A percentile compares a stretch with the other conserved stretches of the same genome.
Conservation (phyloP, 441 rosid species). For the Rhodomyrtus psidioides region DNA sequence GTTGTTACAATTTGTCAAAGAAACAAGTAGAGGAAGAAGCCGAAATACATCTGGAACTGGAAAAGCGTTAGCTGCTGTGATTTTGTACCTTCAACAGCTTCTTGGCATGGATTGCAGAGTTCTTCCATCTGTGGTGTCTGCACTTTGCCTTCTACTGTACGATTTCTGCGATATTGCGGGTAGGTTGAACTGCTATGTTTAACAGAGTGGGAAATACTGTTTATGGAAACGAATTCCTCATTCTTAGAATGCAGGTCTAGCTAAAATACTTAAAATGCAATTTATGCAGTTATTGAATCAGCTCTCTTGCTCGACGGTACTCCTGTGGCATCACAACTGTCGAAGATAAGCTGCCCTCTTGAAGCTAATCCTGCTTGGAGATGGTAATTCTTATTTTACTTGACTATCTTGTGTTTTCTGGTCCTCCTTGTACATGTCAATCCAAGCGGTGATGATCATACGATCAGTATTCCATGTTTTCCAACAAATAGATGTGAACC, state of each 20-base stretch:
- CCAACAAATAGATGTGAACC: background rate
- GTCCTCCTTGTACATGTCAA: background rate
- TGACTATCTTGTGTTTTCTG: background rate
- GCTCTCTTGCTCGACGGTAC: slow-evolving; percentile 9
- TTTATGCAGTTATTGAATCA: slow-evolving; percentile 17
- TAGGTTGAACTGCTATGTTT: slow-evolving; percentile 6
- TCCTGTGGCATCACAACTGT: slow-evolving; percentile 23
- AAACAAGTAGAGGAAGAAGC: slow-evolving; percentile 17
- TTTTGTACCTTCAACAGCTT: slow-evolving; percentile 59
- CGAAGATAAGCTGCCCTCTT: slow-evolving; percentile 46
- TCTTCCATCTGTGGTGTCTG: slow-evolving; percentile 59
- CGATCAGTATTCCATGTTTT: background rate
- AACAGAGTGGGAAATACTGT: background rate
- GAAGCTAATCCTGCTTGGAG: slow-evolving; percentile 81
- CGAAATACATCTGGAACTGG: slow-evolving; percentile 15
- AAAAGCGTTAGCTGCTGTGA: slow-evolving; percentile 39
- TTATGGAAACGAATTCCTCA: background rate
- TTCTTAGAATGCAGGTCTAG: background rate
- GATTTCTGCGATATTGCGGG: slow-evolving; percentile 32
- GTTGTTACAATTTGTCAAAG: slow-evolving; percentile 32
- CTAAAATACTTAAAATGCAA: background rate
- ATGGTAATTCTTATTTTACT: slow-evolving; percentile 49
- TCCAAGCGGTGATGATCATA: background rate
- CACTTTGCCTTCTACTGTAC: slow-evolving; percentile 48
- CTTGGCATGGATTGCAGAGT: slow-evolving; percentile 29